Conservation (phyloP, 805 yeast genomes). For the Hanseniaspora osmophila region DNA sequence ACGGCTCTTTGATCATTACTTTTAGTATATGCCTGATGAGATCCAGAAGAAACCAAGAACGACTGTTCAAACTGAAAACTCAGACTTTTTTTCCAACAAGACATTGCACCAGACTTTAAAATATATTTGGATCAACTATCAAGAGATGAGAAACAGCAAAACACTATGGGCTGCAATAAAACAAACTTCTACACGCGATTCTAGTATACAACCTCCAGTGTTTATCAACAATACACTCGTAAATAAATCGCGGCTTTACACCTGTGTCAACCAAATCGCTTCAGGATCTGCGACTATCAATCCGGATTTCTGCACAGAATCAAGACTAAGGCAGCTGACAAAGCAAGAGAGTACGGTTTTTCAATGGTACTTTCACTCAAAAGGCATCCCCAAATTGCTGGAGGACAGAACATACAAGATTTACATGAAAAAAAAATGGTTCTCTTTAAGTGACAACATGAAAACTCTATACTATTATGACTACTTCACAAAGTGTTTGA, state of each 20-base stretch:
- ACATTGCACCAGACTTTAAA: too few species aligned
- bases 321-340: too few species aligned
- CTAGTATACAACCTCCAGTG: neutral
- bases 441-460: constrained; percentile 10
- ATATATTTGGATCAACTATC: neutral
- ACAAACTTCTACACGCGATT: neutral
- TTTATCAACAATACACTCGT: neutral
- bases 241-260: neutral
- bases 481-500: constrained; percentile 10
- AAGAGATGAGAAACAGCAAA: neutral
- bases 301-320: neutral
- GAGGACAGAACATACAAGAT: neutral
- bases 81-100: too few species aligned
- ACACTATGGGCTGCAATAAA: neutral
- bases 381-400: neutral
- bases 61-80: too few species aligned
- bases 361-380: neutral
- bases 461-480: constrained; percentile 14
- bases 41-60: too few species aligned
- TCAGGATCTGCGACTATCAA: neutral
- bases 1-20: too few species aligned
- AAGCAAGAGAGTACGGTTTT: neutral
- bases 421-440: constrained; percentile 16
- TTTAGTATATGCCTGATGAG: too few species aligned
- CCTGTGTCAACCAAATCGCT: neutral